Evolutionary conservation across 192 early-diverging fungal species (phyloP).

Genomic region (Umbelopsis sp.): DNA sequence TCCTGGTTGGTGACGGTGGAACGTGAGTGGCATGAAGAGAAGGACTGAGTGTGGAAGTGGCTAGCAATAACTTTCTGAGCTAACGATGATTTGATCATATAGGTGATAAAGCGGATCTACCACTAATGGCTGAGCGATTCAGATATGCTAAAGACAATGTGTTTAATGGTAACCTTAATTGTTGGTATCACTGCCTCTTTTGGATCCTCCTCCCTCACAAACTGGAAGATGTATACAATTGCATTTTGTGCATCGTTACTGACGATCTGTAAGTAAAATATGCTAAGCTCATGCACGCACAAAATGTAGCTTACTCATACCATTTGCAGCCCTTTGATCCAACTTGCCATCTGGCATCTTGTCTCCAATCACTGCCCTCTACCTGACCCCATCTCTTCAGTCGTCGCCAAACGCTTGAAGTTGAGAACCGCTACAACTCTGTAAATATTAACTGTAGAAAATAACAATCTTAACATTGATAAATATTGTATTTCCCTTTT

Average conservation of each 20-base stretch:
- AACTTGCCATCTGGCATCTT: background rate
- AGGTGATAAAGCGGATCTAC: background rate
- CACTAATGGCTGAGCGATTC: background rate
- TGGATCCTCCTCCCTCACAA: background rate
- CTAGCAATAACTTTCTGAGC: too few species aligned
- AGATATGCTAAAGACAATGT: slow-evolving; percentile 6
- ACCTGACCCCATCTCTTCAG: background rate
- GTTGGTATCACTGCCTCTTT: slow-evolving; percentile 17
- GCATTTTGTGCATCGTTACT: background rate
- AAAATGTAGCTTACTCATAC: background rate
- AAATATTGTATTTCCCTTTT: too few species aligned
- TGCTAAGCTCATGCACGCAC: background rate
- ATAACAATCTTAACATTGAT: too few species aligned
- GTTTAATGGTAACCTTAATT: slow-evolving; percentile 18
- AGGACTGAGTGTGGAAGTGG: too few species aligned
- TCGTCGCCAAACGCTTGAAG: background rate
- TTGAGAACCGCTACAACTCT: background rate
- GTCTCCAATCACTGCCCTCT: background rate
- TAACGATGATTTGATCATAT: too few species aligned
- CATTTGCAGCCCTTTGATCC: background rate
- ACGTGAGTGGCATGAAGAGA: too few species aligned
- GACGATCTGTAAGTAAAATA: background rate
- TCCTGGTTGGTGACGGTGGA: background rate
- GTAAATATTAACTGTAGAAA: background rate
- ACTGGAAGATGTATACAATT: background rate